Conservation (phyloP, 306 rosid species). For the Rosa persica region DNA sequence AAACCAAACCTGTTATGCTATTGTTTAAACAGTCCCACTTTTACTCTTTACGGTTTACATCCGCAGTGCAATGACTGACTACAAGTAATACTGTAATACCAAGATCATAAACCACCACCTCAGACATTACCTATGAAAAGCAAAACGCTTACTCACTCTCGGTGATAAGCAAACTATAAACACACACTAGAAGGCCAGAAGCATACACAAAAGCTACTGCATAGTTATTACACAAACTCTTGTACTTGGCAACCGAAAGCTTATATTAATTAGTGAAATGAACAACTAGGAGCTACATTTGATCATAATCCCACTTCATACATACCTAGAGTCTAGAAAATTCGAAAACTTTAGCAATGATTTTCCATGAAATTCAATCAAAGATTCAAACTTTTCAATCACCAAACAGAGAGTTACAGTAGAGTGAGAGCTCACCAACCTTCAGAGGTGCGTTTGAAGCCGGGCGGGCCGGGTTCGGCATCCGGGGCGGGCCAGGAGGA, state of each 20-base stretch:
- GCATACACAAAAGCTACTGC: neutral
- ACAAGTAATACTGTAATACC: too few species aligned
- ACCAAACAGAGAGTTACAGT: neutral
- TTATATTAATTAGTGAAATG: neutral
- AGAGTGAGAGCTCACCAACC: constrained; percentile 39
- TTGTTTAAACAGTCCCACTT: neutral
- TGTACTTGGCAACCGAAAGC: neutral
- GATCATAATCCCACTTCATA: neutral
- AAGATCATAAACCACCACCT: too few species aligned
- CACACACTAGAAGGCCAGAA: neutral
- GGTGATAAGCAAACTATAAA: constrained; percentile 1
- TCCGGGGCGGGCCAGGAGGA: constrained; percentile 54
- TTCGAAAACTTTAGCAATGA: neutral
- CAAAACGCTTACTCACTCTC: neutral
- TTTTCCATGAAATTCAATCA: neutral
- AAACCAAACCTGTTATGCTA: neutral
- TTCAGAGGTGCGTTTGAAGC: constrained; percentile 70
- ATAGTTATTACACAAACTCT: neutral
- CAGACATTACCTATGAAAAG: too few species aligned
- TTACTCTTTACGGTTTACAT: neutral
- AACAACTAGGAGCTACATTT: neutral
- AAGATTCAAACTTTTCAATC: constrained; percentile 5
- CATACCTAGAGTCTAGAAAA: neutral
- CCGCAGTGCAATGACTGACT: too few species aligned
- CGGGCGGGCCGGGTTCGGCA: constrained; percentile 39